Percentiles rank a stretch among this genome's conserved stretches.
phyloP scores from a whole-genome alignment of 208 protist species.

The Vickermania ingenoplastis region DNA sequence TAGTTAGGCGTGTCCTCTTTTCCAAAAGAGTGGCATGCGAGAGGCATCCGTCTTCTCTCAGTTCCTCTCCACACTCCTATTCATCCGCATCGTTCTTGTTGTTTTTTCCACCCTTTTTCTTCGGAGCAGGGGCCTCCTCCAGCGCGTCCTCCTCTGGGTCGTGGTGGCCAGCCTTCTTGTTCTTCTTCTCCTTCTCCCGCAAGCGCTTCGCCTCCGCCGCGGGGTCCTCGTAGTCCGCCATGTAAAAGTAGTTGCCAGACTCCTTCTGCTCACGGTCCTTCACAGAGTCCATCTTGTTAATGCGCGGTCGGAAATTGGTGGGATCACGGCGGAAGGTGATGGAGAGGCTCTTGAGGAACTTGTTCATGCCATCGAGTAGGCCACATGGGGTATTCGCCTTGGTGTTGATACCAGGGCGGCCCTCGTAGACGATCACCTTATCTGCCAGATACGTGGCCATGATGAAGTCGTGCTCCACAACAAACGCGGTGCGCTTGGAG shows the following conservation, averaged over 20 bases:
- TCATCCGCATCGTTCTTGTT: too few relatives aligned
- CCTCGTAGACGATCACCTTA: slow-evolving; percentile 99
- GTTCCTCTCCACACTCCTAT: too few relatives aligned
- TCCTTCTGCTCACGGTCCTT: slow-evolving; percentile 98
- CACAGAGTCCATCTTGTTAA: slow-evolving; percentile 99
- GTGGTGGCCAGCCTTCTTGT: slow-evolving; percentile 21
- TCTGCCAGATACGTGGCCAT: slow-evolving; percentile 99
- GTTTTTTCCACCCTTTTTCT: too few relatives aligned
- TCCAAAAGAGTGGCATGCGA: too few relatives aligned
- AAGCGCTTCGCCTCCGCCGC: slow-evolving; percentile 8
- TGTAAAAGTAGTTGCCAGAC: slow-evolving; percentile 98
- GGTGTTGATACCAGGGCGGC: slow-evolving; percentile 93
- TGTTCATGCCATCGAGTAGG: slow-evolving; percentile 94
- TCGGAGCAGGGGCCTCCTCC: too few relatives aligned
- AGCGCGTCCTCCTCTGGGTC: slow-evolving; percentile 68
- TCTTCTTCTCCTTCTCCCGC: slow-evolving; percentile 13
- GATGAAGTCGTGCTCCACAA: slow-evolving; percentile 99
- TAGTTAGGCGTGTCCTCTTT: too few relatives aligned
- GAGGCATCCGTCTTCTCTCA: too few relatives aligned
- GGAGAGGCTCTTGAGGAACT: slow-evolving; percentile 96
- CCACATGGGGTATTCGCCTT: slow-evolving; percentile 84
- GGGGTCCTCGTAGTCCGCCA: slow-evolving; percentile 59
- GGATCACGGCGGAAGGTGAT: slow-evolving; percentile 99
- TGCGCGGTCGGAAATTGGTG: slow-evolving; percentile 97
- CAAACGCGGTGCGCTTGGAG: slow-evolving; percentile 98